A percentile compares a stretch with the other conserved stretches of the same genome.
Evolutionary conservation across 176 grass and related monocot species (phyloP).

Genomic region (Cenchrus purpureus): DNA sequence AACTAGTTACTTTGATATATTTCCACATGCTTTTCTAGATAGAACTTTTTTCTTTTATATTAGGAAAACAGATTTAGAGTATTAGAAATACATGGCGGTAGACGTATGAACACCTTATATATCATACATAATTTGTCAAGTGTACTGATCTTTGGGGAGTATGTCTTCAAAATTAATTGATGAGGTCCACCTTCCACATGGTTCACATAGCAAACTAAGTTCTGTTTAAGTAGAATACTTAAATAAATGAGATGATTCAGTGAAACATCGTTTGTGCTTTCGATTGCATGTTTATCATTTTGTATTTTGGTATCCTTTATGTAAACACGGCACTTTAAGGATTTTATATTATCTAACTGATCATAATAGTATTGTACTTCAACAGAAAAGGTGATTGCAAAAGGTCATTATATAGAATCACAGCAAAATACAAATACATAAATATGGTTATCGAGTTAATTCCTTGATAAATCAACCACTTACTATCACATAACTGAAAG

Average conservation of each 20-base stretch:
- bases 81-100: background rate
- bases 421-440: slow-evolving; percentile 1
- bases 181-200: background rate
- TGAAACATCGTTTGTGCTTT: background rate
- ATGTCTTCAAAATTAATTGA: background rate
- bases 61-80: background rate
- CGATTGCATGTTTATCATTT: background rate
- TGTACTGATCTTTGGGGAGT: background rate
- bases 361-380: background rate
- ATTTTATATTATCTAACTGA: background rate
- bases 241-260: background rate
- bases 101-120: background rate
- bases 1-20: background rate
- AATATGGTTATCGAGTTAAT: background rate
- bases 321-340: background rate
- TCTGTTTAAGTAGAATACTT: background rate
- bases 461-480: background rate
- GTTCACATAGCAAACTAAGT: background rate
- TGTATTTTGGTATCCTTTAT: background rate
- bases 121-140: background rate
- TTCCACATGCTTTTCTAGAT: background rate
- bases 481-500: slow-evolving; percentile 35
- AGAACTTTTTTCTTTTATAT: slow-evolving; percentile 10
- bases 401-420: slow-evolving; percentile 4
- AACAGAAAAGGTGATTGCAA: slow-evolving; percentile 1